Evolutionary conservation across 1,139 yeast genomes (phyloP), one percentile per base, ranked within the genome.

Genomic region (Lodderomyces margitis): DNA sequence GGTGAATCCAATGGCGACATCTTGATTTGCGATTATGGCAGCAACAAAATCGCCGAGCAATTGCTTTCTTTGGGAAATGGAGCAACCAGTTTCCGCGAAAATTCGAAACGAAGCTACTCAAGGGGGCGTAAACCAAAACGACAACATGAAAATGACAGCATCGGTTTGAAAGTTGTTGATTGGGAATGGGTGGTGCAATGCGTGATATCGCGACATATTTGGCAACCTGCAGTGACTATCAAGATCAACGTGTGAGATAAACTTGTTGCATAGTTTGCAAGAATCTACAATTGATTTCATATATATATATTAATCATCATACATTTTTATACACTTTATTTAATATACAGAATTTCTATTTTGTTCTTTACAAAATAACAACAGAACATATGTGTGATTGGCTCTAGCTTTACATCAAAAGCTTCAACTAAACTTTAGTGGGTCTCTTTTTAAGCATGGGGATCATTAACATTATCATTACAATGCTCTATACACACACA

Each of bases 131-230:
- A 32, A 28, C 30, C 20, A 17, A 41, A 38, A 10, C 10, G 17
- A 16, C 25, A 15, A 15, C n/a, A 31, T 12, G 32, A 15, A 15
- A 14, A 31, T 12, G 32, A 28, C 11, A 15, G 11, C 16, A 15
- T 28, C 19, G 35, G 24, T 8, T 24, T 44, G 11, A 50, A 39
- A 25, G 28, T 74, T 1, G 63, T 80, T 6, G 66, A 75, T 50
- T 82, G 87, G 83, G 91, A 84, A 56, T 83, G 91, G 91, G 67
- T 83, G 1, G 87, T 83, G 1, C 91, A 84, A 50, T 78, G 87
- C 52, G 72, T 82, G 8, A 81, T 83, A n/a, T 75, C 78, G 53
- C 67, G 68, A 11, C 52, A 53, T 46, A 54, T 59, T 17, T 61
- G 67, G 66, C 52, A 49, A 4, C 20, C 43, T 3, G n/a, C 49